phyloP scores from a whole-genome alignment of 768 basidiomycete species.

The Xerocomus potaroensis region DNA sequence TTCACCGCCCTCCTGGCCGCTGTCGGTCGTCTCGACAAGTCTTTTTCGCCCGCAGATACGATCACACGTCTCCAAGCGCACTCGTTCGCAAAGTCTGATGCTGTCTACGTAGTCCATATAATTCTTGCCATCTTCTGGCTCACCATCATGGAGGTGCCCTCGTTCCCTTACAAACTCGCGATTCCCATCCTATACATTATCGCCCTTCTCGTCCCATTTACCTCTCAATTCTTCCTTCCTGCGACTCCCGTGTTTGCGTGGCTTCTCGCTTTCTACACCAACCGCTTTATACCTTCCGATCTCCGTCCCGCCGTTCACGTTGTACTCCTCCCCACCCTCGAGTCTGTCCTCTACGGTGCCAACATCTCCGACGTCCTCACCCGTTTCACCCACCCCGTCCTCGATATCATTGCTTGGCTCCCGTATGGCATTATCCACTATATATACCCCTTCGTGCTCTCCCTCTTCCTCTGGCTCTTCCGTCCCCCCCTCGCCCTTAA shows the following conservation, averaged over 20 bases:
- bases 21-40: constrained; percentile 69
- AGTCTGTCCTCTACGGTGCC: constrained; percentile 92
- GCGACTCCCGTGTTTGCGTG: constrained; percentile 85
- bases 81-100: constrained; percentile 52
- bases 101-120: constrained; percentile 61
- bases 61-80: constrained; percentile 55
- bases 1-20: constrained; percentile 53
- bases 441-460: constrained; percentile 79
- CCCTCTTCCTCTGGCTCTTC: constrained; percentile 85
- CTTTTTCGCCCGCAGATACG: constrained; percentile 65
- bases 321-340: constrained; percentile 88
- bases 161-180: constrained; percentile 67
- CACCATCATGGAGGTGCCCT: constrained; percentile 62
- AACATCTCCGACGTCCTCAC: constrained; percentile 98
- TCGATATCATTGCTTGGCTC: constrained; percentile 93
- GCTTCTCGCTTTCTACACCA: constrained; percentile 83
- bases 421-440: constrained; percentile 97
- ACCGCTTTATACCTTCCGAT: constrained; percentile 73
- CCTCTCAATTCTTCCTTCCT: constrained; percentile 86
- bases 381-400: constrained; percentile 84
- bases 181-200: constrained; percentile 70
- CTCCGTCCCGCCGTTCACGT: constrained; percentile 86
- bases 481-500: constrained; percentile 75
- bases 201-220: constrained; percentile 77
- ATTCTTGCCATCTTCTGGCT: constrained; percentile 67